A percentile compares a stretch with the other conserved stretches of the same genome.
Conservation (phyloP, 2,329 filamentous ascomycete species). For the Diaporthe velutina region DNA sequence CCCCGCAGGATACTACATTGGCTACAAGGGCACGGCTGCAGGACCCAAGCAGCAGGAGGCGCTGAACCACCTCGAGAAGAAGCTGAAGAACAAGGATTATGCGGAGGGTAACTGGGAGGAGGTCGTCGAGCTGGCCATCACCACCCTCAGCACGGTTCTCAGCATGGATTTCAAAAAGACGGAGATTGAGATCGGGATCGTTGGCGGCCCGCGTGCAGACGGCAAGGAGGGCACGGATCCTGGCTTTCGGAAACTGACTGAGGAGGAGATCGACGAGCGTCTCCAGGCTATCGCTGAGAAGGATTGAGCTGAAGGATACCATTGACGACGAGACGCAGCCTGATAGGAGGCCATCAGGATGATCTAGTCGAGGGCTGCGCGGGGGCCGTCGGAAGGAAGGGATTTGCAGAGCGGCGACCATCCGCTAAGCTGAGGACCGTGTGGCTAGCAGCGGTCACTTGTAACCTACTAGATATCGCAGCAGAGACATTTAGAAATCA, state of each 20-base stretch:
- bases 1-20: conserved; percentile 96
- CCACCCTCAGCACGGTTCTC: conserved; percentile 92
- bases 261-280: conserved; percentile 98
- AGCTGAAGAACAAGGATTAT: conserved; percentile 98
- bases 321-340: not conserved
- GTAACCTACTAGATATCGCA: conserved; percentile 36
- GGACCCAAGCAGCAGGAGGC: conserved; percentile 99
- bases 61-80: conserved; percentile 98
- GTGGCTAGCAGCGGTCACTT: conserved; percentile 18
- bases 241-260: conserved; percentile 88
- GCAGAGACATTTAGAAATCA: conserved; percentile 33
- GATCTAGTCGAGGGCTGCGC: conserved; percentile 24
- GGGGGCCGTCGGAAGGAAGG: conserved; percentile 14
- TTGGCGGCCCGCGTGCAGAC: conserved; percentile 86
- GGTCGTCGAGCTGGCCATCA: conserved; percentile 96
- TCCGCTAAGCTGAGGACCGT: conserved; percentile 23
- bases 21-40: conserved; percentile 97
- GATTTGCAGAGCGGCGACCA: conserved; percentile 11
- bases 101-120: conserved; percentile 96
- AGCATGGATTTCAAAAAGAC: conserved; percentile 99
- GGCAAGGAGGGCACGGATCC: conserved; percentile 85
- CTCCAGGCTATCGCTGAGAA: conserved; percentile 99
- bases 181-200: conserved; percentile 95
- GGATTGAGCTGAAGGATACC: conserved; percentile 73
- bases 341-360: conserved; percentile 21